Percentiles rank a stretch among this genome's conserved stretches.
These are phyloP conservation scores for Kluyveromyces dobzhanskii DNA, from an alignment of 805 yeast species.

Conservation along the genomic window DNA sequence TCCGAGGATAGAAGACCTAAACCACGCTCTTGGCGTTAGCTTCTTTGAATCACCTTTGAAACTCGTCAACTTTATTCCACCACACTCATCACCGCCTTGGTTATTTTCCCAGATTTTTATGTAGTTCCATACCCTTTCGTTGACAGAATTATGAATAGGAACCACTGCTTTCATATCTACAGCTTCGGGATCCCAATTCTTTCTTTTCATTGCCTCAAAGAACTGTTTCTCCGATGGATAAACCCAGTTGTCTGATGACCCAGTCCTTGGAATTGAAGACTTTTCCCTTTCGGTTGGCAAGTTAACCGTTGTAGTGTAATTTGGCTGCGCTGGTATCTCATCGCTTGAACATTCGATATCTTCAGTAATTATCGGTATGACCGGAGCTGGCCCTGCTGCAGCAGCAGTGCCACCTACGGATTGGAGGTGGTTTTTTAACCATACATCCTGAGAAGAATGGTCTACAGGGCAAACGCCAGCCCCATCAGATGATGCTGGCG, in stretches of 20 bases:
- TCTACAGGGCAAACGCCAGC: conserved; percentile 54
- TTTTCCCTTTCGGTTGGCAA: conserved; percentile 70
- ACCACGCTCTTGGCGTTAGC: conserved; percentile 80
- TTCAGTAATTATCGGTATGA: conserved; percentile 12
- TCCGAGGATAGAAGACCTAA: conserved; percentile 54
- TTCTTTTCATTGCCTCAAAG: conserved; percentile 87
- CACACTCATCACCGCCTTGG: conserved; percentile 56
- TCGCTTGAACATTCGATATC: conserved; percentile 40
- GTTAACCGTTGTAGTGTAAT: conserved; percentile 29
- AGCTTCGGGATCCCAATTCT: conserved; percentile 77
- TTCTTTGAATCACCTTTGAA: conserved; percentile 85
- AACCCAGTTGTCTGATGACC: conserved; percentile 66
- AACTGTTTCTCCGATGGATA: conserved; percentile 95
- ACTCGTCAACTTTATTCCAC: conserved; percentile 76
- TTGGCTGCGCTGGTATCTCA: conserved; percentile 30
- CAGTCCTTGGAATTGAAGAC: conserved; percentile 78
- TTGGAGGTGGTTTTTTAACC: conserved; percentile 36
- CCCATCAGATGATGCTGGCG: background rate
- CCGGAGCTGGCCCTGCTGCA: conserved; percentile 14
- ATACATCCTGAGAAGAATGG: conserved; percentile 45
- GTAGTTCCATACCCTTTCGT: conserved; percentile 86
- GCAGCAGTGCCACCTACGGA: conserved; percentile 2
- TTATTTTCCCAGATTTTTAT: conserved; percentile 74
- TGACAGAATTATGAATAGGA: conserved; percentile 89
- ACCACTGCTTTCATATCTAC: conserved; percentile 83